Percentiles rank a stretch among this genome's conserved stretches.
Evolutionary conservation across 2,329 filamentous ascomycete species (phyloP).

Genomic region (Ceratocystis lukuohia): DNA sequence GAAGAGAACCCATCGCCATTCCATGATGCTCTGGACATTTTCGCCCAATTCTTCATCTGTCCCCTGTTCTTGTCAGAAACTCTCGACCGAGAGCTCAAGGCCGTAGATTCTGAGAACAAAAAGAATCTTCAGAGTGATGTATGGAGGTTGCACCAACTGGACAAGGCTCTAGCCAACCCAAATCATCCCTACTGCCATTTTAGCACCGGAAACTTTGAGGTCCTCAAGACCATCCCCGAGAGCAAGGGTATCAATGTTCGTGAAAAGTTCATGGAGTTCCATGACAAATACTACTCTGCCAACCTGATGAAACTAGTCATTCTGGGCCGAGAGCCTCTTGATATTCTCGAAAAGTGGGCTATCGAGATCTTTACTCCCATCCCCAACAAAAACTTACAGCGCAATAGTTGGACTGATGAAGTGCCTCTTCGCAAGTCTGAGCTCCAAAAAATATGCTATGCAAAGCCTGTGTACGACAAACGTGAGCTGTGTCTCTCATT

Average conservation of each 20-base stretch:
- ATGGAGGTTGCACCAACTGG: constrained; percentile 77
- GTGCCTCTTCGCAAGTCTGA: constrained; percentile 37
- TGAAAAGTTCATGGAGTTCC: constrained; percentile 85
- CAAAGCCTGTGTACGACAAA: constrained; percentile 83
- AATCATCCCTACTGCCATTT: constrained; percentile 85
- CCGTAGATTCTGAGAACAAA: constrained; percentile 93
- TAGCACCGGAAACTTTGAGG: constrained; percentile 77
- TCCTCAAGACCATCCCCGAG: constrained; percentile 70
- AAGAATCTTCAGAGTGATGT: constrained; percentile 88
- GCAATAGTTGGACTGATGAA: constrained; percentile 41
- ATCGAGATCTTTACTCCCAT: constrained; percentile 70
- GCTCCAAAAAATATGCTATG: constrained; percentile 59
- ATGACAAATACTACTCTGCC: constrained; percentile 78
- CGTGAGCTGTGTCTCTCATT: constrained; percentile 69
- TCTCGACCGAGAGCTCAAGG: constrained; percentile 71
- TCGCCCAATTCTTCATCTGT: constrained; percentile 85
- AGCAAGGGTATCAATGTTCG: constrained; percentile 69
- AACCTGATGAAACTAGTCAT: constrained; percentile 90
- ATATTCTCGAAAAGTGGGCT: constrained; percentile 73
- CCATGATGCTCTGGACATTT: constrained; percentile 74
- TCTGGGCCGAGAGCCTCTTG: constrained; percentile 66
- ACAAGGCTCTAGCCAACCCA: constrained; percentile 77
- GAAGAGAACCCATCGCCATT: constrained; percentile 47
- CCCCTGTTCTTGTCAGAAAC: constrained; percentile 77
- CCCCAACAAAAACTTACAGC: constrained; percentile 64